Evolutionary conservation across 345 rosid species (phyloP), one percentile per base, ranked within the genome.

Genomic region (Moricandia moricandioides): DNA sequence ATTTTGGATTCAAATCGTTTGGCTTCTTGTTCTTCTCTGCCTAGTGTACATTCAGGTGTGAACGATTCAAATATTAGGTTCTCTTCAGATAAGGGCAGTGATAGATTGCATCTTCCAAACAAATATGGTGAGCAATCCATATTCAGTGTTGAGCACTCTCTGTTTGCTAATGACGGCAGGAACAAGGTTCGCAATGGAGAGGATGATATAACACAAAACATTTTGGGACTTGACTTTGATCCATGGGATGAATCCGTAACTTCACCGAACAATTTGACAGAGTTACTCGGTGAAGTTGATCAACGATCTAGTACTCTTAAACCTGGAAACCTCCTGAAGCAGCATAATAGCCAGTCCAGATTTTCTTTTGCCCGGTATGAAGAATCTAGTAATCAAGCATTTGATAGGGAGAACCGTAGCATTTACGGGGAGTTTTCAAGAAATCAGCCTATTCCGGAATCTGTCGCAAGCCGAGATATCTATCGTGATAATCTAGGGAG

Each of bases 281-380:
- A 84, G 63, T 76, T 92, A 61, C 79, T 90, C 21, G 86, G 91
- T 67, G 91, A 86, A 64, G 79, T 77, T 34, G 90, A 88, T 51
- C 83, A 77, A 69, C 89, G 82, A 40, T 75, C 87, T 67, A 85
- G 81, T 74, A 80, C 89, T 65, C 83, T 81, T 51, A 86, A 78
- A 73, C 57, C 81, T 64, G 72, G 88, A 6, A 73, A 80, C 83
- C 83, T 84, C 37, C 80, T 86, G 83, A 92, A 89, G 80, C 92
- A 84, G 65, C 85, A 80, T 74, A 88, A 79, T 67, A 77, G 74
- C 72, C 99, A 95, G 81, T 92, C 98, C 59, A 91, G 91, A 80
- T 92, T 95, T 85, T 90, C 98, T 27, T 89, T 92, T 79, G 99
- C 99, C 0, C 86, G 94, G 74, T 91, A 88, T 63, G 97, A 88